These are phyloP conservation scores for Penicillium sp. DNA, from an alignment of 2,329 filamentous ascomycete species.

Conservation along the genomic window DNA sequence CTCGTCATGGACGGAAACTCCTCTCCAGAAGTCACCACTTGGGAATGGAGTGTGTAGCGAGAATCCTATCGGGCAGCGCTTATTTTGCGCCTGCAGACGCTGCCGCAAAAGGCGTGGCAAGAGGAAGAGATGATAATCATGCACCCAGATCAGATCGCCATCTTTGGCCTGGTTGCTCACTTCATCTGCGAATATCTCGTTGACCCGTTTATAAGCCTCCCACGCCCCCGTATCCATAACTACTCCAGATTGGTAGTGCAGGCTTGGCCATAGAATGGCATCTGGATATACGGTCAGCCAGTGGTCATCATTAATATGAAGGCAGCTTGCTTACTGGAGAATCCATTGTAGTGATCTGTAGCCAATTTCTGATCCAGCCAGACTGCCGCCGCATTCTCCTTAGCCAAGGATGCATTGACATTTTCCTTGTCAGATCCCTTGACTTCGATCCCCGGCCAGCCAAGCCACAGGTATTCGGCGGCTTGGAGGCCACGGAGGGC, in stretches of 20 bases:
- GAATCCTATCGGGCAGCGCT: constrained; percentile 89
- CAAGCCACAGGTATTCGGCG: constrained; percentile 91
- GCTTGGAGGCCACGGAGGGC: constrained; percentile 85
- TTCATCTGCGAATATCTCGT: constrained; percentile 79
- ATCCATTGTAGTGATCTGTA: constrained; percentile 91
- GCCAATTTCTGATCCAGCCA: constrained; percentile 49
- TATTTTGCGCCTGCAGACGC: constrained; percentile 61
- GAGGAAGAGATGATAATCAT: constrained; percentile 95
- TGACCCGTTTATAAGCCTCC: constrained; percentile 84
- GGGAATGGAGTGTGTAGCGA: constrained; percentile 95
- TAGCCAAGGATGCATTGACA: constrained; percentile 68
- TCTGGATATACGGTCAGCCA: constrained; percentile 49
- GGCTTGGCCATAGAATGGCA: constrained; percentile 87
- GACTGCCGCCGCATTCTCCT: constrained; percentile 77
- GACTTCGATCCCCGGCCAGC: constrained; percentile 87
- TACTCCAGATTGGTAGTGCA: constrained; percentile 14
- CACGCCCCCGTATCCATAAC: constrained; percentile 46
- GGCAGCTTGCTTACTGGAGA: constrained; percentile 68
- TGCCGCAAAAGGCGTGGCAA: constrained; percentile 84
- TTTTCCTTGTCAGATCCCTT: constrained; percentile 69
- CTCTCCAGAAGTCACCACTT: constrained; percentile 86
- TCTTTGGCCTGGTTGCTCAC: constrained; percentile 77
- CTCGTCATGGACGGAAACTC: constrained; percentile 79
- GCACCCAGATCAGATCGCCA: constrained; percentile 88
- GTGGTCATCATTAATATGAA: neutral